A percentile compares a stretch with the other conserved stretches of the same genome.
Evolutionary conservation across 2,329 filamentous ascomycete genomes (phyloP).

Genomic region (Colletotrichum tofieldiae): DNA sequence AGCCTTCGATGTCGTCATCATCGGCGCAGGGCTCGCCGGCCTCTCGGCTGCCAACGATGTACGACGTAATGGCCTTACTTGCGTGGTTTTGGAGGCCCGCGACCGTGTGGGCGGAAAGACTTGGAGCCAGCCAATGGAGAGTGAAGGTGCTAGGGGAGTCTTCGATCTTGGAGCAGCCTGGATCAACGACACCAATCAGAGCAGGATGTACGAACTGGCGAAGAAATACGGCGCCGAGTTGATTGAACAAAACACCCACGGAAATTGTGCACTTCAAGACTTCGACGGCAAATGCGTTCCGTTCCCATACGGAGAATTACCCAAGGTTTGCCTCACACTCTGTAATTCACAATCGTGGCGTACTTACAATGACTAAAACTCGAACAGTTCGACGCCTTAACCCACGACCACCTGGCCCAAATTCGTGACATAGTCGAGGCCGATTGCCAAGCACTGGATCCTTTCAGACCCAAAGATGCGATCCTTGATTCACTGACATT

Average conservation of each 20-base stretch:
- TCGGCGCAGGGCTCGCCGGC: constrained; percentile 63
- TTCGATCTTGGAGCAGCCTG: constrained; percentile 72
- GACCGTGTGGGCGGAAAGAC: constrained; percentile 69
- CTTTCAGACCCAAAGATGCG: constrained; percentile 43
- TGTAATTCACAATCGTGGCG: too few species aligned
- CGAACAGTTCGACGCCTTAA: constrained; percentile 32
- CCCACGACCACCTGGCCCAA: constrained; percentile 3
- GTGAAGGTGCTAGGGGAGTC: constrained; percentile 48
- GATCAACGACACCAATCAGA: constrained; percentile 72
- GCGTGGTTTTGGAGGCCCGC: constrained; percentile 65
- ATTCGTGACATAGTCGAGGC: constrained; percentile 49
- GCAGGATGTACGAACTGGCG: constrained; percentile 59
- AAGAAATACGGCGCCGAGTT: constrained; percentile 59
- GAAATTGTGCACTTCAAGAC: constrained; percentile 60
- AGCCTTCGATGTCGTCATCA: constrained; percentile 52
- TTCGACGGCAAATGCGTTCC: constrained; percentile 50
- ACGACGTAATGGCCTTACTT: constrained; percentile 54
- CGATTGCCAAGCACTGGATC: constrained; percentile 49
- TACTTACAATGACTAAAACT: neutral
- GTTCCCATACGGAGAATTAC: constrained; percentile 44
- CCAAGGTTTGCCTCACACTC: constrained; percentile 33
- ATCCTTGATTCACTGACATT: constrained; percentile 49
- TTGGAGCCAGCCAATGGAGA: constrained; percentile 54
- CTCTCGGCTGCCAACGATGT: constrained; percentile 56
- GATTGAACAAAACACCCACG: constrained; percentile 64